These are phyloP conservation scores for Tripterygium wilfordii DNA, from an alignment of 177 flowering plant species.

Conservation along the genomic window DNA sequence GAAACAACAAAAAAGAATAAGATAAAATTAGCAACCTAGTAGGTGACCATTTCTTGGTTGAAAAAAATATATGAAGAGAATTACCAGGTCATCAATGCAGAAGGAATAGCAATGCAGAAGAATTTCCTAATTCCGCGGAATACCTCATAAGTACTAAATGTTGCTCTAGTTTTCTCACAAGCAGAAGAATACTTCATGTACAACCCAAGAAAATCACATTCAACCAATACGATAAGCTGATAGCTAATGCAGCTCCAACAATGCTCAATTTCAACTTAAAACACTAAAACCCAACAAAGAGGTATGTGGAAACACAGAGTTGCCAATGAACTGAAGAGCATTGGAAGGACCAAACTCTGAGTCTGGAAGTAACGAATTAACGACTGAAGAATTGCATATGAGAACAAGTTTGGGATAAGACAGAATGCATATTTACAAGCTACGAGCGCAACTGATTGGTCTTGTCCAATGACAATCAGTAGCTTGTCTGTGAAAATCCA, in stretches of 20 bases:
- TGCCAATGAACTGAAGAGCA: conserved; percentile 24
- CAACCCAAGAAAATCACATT: conserved; percentile 20
- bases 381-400: conserved; percentile 37
- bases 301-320: conserved; percentile 16
- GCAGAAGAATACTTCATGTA: conserved; percentile 20
- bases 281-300: conserved; percentile 25
- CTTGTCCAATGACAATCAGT: conserved; percentile 43
- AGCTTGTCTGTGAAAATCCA: conserved; percentile 42
- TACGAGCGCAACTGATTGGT: conserved; percentile 40
- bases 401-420: conserved; percentile 44
- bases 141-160: conserved; percentile 5
- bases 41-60: too few relatives aligned
- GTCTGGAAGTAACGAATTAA: conserved; percentile 38
- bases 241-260: conserved; percentile 22
- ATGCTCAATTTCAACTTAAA: conserved; percentile 4
- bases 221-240: conserved; percentile 20
- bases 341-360: conserved; percentile 43
- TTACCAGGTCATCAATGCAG: conserved; percentile 35
- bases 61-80: neutral
- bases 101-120: conserved; percentile 23
- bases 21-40: neutral
- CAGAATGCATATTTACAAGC: conserved; percentile 39
- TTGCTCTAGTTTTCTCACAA: conserved; percentile 14
- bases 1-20: neutral
- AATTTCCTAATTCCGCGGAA: conserved; percentile 10